These are phyloP conservation scores for Termitomyces titanicus DNA, from an alignment of 768 basidiomycete species.

Conservation along the genomic window DNA sequence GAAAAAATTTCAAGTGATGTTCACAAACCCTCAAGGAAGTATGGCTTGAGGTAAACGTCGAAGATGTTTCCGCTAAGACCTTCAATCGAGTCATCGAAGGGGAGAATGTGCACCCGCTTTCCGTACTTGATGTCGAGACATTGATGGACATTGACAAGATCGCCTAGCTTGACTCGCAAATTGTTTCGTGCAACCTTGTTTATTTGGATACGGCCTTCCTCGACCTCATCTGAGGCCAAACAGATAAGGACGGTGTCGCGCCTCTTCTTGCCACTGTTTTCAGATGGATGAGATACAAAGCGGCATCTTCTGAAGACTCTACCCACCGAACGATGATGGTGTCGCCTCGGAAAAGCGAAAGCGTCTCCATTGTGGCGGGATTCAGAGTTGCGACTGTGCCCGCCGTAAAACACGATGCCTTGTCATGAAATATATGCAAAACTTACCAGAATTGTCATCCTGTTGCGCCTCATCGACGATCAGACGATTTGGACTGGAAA, in stretches of 20 bases:
- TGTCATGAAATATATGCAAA: not conserved
- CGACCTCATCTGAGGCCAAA: slow-evolving; percentile 91
- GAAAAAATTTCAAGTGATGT: not conserved
- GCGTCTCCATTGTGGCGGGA: slow-evolving; percentile 93
- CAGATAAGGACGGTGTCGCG: slow-evolving; percentile 98
- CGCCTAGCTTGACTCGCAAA: slow-evolving; percentile 94
- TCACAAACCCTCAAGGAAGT: slow-evolving; percentile 87
- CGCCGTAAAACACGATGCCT: not conserved
- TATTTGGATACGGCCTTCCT: slow-evolving; percentile 96
- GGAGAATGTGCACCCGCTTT: slow-evolving; percentile 93
- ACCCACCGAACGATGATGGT: slow-evolving; percentile 88
- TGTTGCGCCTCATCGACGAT: slow-evolving; percentile 92
- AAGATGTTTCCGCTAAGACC: slow-evolving; percentile 98
- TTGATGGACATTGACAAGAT: slow-evolving; percentile 93
- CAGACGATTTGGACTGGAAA: slow-evolving; percentile 86
- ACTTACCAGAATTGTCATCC: slow-evolving; percentile 93
- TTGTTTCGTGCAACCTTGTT: slow-evolving; percentile 99
- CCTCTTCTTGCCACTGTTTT: slow-evolving; percentile 87
- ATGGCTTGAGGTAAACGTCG: slow-evolving; percentile 97
- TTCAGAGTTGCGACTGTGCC: slow-evolving; percentile 83
- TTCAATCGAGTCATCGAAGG: slow-evolving; percentile 98
- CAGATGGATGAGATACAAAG: slow-evolving; percentile 1
- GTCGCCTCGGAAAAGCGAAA: slow-evolving; percentile 94
- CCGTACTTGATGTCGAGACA: slow-evolving; percentile 99
- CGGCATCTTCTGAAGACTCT: not conserved